These are phyloP conservation scores for Entoloma clypeatum DNA, from an alignment of 1,284 basidiomycete species.

Conservation along the genomic window DNA sequence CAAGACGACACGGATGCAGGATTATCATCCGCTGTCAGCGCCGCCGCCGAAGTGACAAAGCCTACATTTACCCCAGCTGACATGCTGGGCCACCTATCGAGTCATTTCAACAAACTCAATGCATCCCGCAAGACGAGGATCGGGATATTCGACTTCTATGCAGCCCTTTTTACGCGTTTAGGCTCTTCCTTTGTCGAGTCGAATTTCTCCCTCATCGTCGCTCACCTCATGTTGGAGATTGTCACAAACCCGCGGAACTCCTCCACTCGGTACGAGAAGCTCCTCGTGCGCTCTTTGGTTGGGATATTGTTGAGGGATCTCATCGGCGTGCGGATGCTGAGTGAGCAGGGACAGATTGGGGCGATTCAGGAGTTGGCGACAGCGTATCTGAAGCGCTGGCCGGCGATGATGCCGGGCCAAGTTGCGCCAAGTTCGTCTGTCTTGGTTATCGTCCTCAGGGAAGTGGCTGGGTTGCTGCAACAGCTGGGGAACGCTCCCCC, in stretches of 20 bases:
- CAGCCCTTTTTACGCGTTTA: constrained; percentile 71
- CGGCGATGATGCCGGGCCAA: constrained; percentile 86
- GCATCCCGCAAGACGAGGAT: constrained; percentile 70
- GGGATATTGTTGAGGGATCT: constrained; percentile 81
- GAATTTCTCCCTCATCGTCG: constrained; percentile 78
- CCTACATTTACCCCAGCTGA: constrained; percentile 74
- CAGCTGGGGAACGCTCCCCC: constrained; percentile 92
- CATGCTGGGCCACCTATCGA: constrained; percentile 80
- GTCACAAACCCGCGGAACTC: constrained; percentile 54
- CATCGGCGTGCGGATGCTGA: constrained; percentile 83
- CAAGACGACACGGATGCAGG: constrained; percentile 51
- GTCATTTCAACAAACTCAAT: constrained; percentile 74
- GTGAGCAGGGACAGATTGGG: constrained; percentile 89
- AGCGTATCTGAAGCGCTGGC: constrained; percentile 87
- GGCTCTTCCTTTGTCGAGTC: constrained; percentile 79
- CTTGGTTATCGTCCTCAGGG: constrained; percentile 76
- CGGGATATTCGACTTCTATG: constrained; percentile 89
- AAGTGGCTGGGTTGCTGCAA: constrained; percentile 81
- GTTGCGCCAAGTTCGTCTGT: constrained; percentile 68
- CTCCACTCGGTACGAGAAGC: constrained; percentile 66
- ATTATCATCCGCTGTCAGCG: constrained; percentile 37
- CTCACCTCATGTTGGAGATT: constrained; percentile 79
- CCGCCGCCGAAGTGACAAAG: constrained; percentile 59
- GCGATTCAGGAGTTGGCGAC: constrained; percentile 86
- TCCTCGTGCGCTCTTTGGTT: constrained; percentile 73